Base-by-base conservation (phyloP, 768 basidiomycete genomes). In the Rhodotorula diobovata region DNA sequence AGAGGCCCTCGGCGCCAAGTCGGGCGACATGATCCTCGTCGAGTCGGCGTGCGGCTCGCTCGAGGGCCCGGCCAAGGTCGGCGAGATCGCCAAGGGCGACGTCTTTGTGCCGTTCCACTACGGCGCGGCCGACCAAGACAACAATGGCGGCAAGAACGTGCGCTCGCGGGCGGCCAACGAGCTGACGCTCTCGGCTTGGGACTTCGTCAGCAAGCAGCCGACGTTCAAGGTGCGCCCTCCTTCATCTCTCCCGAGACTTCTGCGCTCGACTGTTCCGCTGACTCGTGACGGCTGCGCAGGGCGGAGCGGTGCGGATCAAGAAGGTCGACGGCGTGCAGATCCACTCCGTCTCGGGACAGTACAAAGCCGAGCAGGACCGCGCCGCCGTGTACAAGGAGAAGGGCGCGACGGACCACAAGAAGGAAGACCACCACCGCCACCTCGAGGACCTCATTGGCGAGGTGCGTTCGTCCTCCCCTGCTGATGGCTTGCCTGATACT, bases 71-170 rank as follows among this genome's bases (percentile, higher is more conserved):
- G 76, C 73, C 39, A 76, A 73, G 53, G 53, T 74, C 56, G 72
- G 76, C 58, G 67, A 74, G 43, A 74, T 74, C 54, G 66, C 58
- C 23, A 66, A 69, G 58, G 76, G 76, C 10, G 66, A 76, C 35
- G 55, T 76, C 50, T 76, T 76, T 55, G 63, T 76, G 12, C 76
- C 76, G 20, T 74, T 76, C 61, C 76, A 76, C 55, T 76, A 68
- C 64, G 76, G 76, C 15, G 55, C 70, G 8, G 43, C 59, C 5
- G 73, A 76, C 56, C 56, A 71, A 32, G 63, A 60, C n/a, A 63
- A 69, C 50, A 63, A 59, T 37, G 51, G 61, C 28, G 75, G 75
- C 20, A 64, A 64, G 43, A 2, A 2, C 23, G 41, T 56, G 21
- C 62, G 72, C 25, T 62, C 76, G n/a, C 57, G 66, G 11, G 62